phyloP scores from a whole-genome alignment of 2,329 filamentous ascomycete genomes.

The Cyphellophora europaea region DNA sequence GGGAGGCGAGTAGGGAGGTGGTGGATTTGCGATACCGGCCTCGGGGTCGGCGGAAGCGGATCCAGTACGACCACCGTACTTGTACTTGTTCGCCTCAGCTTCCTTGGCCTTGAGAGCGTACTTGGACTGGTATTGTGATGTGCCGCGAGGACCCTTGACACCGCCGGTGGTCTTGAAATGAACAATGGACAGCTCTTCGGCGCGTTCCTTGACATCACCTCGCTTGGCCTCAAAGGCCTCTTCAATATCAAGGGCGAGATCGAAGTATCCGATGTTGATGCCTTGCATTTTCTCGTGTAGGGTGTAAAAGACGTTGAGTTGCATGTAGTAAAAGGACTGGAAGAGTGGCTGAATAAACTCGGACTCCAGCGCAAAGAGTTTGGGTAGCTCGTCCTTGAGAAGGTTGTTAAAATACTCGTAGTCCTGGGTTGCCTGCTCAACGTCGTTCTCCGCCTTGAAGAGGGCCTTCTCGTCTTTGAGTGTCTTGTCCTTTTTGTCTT shows the following conservation, averaged over 20 bases:
- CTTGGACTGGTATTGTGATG: constrained; percentile 11
- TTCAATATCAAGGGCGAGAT: constrained; percentile 81
- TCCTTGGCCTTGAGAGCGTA: constrained; percentile 21
- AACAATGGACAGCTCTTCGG: constrained; percentile 76
- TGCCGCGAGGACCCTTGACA: constrained; percentile 21
- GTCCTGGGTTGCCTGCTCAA: constrained; percentile 86
- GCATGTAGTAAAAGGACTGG: constrained; percentile 99
- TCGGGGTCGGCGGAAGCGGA: constrained; percentile 14
- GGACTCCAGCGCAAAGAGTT: constrained; percentile 78
- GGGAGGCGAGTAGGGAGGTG: constrained; percentile 59
- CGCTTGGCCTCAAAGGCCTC: constrained; percentile 85
- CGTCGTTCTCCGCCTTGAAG: constrained; percentile 88
- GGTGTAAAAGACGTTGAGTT: constrained; percentile 98
- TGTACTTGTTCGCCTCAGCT: constrained; percentile 28
- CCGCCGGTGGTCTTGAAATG: constrained; percentile 85
- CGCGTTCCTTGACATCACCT: constrained; percentile 75
- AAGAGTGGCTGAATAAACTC: constrained; percentile 96
- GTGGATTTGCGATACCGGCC: constrained; percentile 49
- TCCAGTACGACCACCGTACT: constrained; percentile 3
- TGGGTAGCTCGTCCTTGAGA: constrained; percentile 89
- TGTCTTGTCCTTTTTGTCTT: constrained; percentile 95
- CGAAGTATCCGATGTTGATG: constrained; percentile 96
- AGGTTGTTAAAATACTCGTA: constrained; percentile 98
- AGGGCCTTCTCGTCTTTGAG: constrained; percentile 96
- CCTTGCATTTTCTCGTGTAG: constrained; percentile 96